These are phyloP conservation scores for Beauveria medogensis DNA, from an alignment of 2,329 filamentous ascomycete species.

Conservation along the genomic window DNA sequence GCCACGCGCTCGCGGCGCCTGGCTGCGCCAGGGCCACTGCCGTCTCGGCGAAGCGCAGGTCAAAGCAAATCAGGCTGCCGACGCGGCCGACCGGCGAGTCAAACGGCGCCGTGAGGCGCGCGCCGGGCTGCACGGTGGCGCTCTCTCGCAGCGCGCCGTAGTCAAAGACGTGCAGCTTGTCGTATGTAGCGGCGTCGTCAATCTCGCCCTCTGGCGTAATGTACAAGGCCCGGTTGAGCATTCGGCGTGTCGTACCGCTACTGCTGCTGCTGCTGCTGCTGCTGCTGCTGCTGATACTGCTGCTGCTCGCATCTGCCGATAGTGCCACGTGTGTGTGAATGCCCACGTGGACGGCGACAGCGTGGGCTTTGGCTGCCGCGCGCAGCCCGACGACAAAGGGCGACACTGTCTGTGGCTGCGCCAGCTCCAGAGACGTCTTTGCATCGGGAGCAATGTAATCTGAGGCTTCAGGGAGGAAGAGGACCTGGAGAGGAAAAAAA, in stretches of 20 bases:
- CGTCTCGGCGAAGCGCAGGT: constrained; percentile 76
- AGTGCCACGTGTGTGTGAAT: constrained; percentile 61
- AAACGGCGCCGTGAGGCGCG: constrained; percentile 58
- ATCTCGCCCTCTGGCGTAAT: constrained; percentile 38
- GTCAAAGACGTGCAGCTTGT: constrained; percentile 90
- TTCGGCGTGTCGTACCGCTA: constrained; percentile 17
- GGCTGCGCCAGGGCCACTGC: constrained; percentile 54
- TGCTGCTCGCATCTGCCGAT: constrained; percentile 12
- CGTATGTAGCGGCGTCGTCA: constrained; percentile 47
- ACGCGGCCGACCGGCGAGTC: constrained; percentile 65
- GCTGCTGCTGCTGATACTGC: neutral
- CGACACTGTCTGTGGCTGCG: constrained; percentile 54
- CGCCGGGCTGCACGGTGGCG: constrained; percentile 59
- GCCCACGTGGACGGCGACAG: constrained; percentile 73
- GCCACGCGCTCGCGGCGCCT: constrained; percentile 22
- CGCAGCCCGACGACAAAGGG: constrained; percentile 72
- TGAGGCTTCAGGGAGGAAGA: constrained; percentile 87
- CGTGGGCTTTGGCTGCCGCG: constrained; percentile 53
- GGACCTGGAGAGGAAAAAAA: constrained; percentile 38
- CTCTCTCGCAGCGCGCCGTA: constrained; percentile 43
- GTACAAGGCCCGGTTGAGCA: constrained; percentile 47
- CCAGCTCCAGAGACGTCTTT: constrained; percentile 62
- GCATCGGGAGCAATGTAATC: constrained; percentile 75
- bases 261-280: neutral
- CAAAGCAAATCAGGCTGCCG: constrained; percentile 82